Evolutionary conservation across 441 rosid genomes (phyloP), one percentile per base, ranked within the genome.

Genomic region (Adansonia rubrostipa): DNA sequence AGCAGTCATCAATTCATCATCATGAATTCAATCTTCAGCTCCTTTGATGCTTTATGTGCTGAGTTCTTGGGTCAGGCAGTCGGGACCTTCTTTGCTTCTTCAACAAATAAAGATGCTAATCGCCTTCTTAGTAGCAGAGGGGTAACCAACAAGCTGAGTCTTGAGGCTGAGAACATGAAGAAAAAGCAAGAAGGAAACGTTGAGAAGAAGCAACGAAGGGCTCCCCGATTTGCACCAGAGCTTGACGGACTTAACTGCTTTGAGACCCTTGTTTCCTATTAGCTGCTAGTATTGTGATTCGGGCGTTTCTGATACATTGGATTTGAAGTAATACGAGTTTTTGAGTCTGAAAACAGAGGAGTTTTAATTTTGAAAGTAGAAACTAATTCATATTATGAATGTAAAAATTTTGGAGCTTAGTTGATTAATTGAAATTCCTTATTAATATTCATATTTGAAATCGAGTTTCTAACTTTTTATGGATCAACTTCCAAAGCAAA

Each of bases 11-110:
- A 56, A 61, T 9, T 47, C 33, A 58, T 20, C 79, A 88, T 22
- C 80, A 88, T 90, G 92, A 87, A 90, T 78, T 90, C 92, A 11
- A 85, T 90, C 63, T 90, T 90, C 82, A 90, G 90, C 56, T 77
- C 85, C 54, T 90, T 88, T 40, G 90, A 88, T 73, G 82, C 78
- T 0, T 5, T 88, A 54, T 73, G 83, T 10, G 88, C 86, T 8
- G 93, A 90, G 74, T 71, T 85, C 6, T 36, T 90, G 81, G 83
- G 92, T 28, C 78, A 78, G 1, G 57, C 66, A 6, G 13, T 78
- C 68, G 63, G 68, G 71, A 20, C 88, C 11, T 19, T 80, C 28
- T 64, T 78, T n/a, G 71, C 76, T 61, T 73, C 73, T 14, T 1
- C 75, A 60, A 56, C 56, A 11, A 10, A 65, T 4, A 54, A 65